Base-by-base conservation (phyloP, 2,329 filamentous ascomycete genomes). In the Mycosphaerella sp. region DNA sequence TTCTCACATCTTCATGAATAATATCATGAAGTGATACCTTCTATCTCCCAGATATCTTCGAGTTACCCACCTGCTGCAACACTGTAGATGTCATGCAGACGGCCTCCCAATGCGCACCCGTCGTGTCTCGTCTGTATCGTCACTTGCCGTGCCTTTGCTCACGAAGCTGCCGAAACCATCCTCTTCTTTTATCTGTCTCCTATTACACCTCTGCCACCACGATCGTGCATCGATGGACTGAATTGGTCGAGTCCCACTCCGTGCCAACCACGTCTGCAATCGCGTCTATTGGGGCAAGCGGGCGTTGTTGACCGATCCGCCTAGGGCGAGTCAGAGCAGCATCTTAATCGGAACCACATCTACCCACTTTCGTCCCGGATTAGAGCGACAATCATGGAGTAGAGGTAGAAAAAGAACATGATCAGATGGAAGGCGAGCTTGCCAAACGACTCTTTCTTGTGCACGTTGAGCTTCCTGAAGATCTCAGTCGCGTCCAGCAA, bases 371-470 rank as follows among this genome's bases (percentile, higher is more conserved):
- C 93, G 74, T 97, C 93, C 69, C 87, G 85, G 78, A 98, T 98
- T 60, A 98, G 81, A 63, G 93, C 92, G 61, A 96, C 92, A 66
- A 73, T 73, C 71, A 73, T 73, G 61, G 67, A 70, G 67, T 71
- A 72, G 54, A 98, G 86, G 78, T 98, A 98, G 83, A 97, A 98
- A 84, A 98, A 98, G 83, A 98, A 98, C 90, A 98, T 96, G 76
- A 98, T 74, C 57, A 98, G 80, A 75, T 98, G 93, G 81, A 98
- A 98, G 53, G 92, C 93, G 42, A 98, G 88, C 79, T 98, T 98
- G 78, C 93, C 85, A 74, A 98, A 98, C 0, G 93, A 97, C 83
- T 98, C 93, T 91, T 95, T 97, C 80, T 98, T 98, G 74, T 98
- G 93, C 48, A 96, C 87, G 67, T 98, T 98, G 59, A 98, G 79